Base-by-base conservation (phyloP, 2,329 filamentous ascomycete genomes). In the Pseudogymnoascus sp. region DNA sequence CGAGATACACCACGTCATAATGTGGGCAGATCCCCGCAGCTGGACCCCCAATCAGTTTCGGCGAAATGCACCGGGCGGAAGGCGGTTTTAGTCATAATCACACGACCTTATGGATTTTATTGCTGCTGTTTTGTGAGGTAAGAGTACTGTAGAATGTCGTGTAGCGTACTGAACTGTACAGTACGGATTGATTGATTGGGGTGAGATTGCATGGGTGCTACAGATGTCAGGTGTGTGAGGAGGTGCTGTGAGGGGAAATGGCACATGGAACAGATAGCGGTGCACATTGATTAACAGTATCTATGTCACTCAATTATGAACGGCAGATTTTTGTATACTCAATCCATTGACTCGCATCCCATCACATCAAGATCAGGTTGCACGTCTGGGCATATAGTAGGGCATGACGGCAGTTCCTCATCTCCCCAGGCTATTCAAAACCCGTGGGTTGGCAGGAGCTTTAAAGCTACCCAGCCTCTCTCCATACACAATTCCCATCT, bases 391-490 rank as follows among this genome's bases (percentile, higher is more conserved):
- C 29, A 55, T 55, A 33, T 55, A 29, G 48, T 55, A 55, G 48
- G 48, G 48, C 48, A 55, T 55, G 48, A 55, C 48, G 35, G 15
- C 48, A 21, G 15, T 33, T 15, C 15, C 17, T 55, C 48, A 55
- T 55, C n/a, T 15, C 44, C 44, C n/a, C 15, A 33, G 48, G 48
- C 29, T 2, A 33, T 33, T 10, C 33, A 35, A 33, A 13, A 21
- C 29, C 48, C 48, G 9, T 35, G 29, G 48, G 27, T 25, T 65
- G 66, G 60, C 65, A 66, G 71, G 71, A 72, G 69, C 71, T 73
- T 72, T 72, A 63, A 73, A 73, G 71, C 71, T 72, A 72, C 71
- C 70, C 68, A 68, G 64, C 67, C 67, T 70, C 65, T 60, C 55
- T 39, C 51, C 61, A 60, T 31, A 9, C 29, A 39, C 21, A 31